These are phyloP conservation scores for Magnusiomyces ingens DNA, from an alignment of 1,139 yeast genomes.

Conservation along the genomic window DNA sequence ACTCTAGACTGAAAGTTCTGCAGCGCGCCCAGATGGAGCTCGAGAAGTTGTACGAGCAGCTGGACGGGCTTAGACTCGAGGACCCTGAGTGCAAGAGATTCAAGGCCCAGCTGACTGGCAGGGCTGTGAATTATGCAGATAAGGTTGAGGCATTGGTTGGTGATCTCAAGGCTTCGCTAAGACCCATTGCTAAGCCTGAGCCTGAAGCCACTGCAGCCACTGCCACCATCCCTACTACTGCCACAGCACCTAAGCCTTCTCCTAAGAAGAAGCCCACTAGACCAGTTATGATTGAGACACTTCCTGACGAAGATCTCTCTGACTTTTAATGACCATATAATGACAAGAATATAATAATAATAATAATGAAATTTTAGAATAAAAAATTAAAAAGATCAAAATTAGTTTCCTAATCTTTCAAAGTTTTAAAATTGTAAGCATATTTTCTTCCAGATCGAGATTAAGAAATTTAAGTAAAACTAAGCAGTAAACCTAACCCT, in stretches of 20 bases:
- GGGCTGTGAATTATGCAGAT: conserved; percentile 13
- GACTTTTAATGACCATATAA: neutral
- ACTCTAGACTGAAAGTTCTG: conserved; percentile 9
- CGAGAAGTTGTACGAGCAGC: conserved; percentile 8
- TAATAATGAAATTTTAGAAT: neutral
- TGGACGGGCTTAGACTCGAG: conserved; percentile 2
- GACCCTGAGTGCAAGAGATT: conserved; percentile 4
- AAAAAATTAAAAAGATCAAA: neutral
- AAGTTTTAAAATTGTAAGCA: too few species aligned
- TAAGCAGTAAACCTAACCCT: too few species aligned
- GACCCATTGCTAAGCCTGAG: too few species aligned
- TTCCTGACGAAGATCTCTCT: neutral
- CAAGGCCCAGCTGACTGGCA: conserved; percentile 11
- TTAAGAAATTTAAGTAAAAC: too few species aligned
- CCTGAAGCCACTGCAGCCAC: too few species aligned
- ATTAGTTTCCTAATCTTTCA: too few species aligned
- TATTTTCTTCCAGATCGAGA: too few species aligned
- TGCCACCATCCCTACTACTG: neutral
- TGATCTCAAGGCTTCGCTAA: neutral
- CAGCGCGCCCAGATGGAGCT: conserved; percentile 11
- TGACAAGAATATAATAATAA: neutral
- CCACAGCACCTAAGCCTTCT: neutral
- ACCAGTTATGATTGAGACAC: neutral
- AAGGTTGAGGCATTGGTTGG: conserved; percentile 3
- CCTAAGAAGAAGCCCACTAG: neutral